Base-by-base conservation (phyloP, 2,329 filamentous ascomycete genomes). In the Geosmithia putterillii region DNA sequence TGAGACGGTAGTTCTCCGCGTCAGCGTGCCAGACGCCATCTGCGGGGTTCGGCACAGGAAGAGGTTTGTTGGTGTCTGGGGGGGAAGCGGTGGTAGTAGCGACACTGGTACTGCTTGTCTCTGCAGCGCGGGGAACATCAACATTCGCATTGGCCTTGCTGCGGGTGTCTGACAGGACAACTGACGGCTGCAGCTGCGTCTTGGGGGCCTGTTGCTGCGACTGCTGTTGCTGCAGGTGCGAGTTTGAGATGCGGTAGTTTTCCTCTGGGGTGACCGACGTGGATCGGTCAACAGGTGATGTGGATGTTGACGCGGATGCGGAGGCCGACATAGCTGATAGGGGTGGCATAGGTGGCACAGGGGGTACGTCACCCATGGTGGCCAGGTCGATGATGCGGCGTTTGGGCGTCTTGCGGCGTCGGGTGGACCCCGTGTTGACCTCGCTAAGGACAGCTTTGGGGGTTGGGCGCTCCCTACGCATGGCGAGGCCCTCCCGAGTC, bases 1-100 rank as follows among this genome's bases (percentile, higher is more conserved):
- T 92, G 58, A 85, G 85, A 45, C 84, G 79, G 61, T 95, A 96
- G 7, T 86, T 68, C 54, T 92, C 86, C 43, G 83, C 83, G 46
- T 77, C 76, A 38, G 76, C 65, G 46, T 79, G 78, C 74, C 81
- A 86, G 46, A 83, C 20, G 38, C 34, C 15, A 6, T 17, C 34
- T 32, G 8, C 28, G 28, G 28, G 34, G 8, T 22, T 12, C 15
- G n/a, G n/a, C n/a, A n/a, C n/a, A n/a, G n/a, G n/a, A n/a, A n/a
- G n/a, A n/a, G n/a, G n/a, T n/a, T n/a, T n/a, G n/a, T n/a, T n/a
- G n/a, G n/a, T n/a, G n/a, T n/a, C n/a, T n/a, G n/a, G n/a, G n/a
- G n/a, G n/a, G n/a, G n/a, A n/a, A 20, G 39, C n/a, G 5, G 22
- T 23, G 6, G 39, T 10, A 10, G 38, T 43, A 35, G 48, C 28